phyloP scores from a whole-genome alignment of 1,139 yeast genomes.

The Blastobotrys apis region DNA sequence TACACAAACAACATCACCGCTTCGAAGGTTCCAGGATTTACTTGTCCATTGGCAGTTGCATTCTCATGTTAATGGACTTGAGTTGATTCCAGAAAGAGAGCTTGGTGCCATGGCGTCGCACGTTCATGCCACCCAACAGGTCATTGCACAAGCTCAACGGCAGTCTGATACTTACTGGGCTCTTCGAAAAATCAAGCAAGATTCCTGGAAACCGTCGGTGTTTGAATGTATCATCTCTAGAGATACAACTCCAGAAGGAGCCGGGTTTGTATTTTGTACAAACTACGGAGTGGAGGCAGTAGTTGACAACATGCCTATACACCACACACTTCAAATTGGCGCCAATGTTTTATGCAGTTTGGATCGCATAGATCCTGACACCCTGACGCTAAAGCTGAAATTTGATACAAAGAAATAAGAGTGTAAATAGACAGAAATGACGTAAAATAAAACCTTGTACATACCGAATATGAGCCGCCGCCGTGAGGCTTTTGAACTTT shows the following conservation, averaged over 20 bases:
- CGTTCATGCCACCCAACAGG: slow-evolving; percentile 23
- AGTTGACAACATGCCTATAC: slow-evolving; percentile 4
- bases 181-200: slow-evolving; percentile 35
- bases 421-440: not conserved
- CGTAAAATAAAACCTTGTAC: too few relatives aligned
- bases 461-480: too few relatives aligned
- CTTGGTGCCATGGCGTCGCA: slow-evolving; percentile 29
- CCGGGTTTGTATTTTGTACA: slow-evolving; percentile 8
- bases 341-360: slow-evolving; percentile 14
- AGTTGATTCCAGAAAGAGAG: slow-evolving; percentile 17
- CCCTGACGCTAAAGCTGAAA: slow-evolving; percentile 9
- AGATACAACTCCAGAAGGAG: slow-evolving; percentile 5
- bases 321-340: slow-evolving; percentile 7
- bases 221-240: slow-evolving; percentile 9
- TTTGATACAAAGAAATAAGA: slow-evolving; percentile 5
- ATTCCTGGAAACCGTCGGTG: not conserved
- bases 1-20: slow-evolving; percentile 82
- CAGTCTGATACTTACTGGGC: slow-evolving; percentile 41
- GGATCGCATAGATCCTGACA: slow-evolving; percentile 13
- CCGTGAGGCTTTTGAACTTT: too few relatives aligned
- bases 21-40: slow-evolving; percentile 80
- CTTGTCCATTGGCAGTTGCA: slow-evolving; percentile 72
- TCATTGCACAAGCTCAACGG: slow-evolving; percentile 26
- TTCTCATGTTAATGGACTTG: slow-evolving; percentile 30
- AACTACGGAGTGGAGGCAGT: slow-evolving; percentile 14